Evolutionary conservation across 306 rosid species (phyloP).

Genomic region (Begonia masoniana): DNA sequence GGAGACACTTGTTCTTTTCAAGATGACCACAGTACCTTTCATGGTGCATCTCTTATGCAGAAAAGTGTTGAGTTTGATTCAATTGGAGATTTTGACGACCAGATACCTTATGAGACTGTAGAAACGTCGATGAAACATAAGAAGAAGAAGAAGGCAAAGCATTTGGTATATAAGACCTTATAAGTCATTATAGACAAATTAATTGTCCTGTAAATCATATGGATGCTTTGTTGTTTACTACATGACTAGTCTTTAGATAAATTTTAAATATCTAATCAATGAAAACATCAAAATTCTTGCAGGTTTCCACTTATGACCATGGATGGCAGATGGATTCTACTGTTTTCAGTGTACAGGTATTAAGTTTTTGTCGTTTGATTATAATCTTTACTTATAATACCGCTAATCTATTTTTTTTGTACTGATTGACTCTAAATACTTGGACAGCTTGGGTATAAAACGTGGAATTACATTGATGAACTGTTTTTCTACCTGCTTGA

Average conservation of each 20-base stretch:
- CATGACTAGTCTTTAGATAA: too few relatives aligned
- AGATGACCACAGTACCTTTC: constrained; percentile 86
- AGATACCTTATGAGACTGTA: constrained; percentile 61
- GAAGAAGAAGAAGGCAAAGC: constrained; percentile 88
- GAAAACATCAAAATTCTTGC: constrained; percentile 6
- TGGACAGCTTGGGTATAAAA: too few relatives aligned
- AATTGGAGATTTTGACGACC: constrained; percentile 65
- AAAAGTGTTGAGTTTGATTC: constrained; percentile 92
- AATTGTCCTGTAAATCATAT: background rate
- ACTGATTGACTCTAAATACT: too few relatives aligned
- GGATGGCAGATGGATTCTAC: constrained; percentile 88
- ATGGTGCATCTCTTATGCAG: constrained; percentile 69
- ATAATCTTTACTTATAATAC: too few relatives aligned
- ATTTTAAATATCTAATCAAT: too few relatives aligned
- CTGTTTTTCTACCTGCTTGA: too few relatives aligned
- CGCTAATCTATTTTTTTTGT: too few relatives aligned
- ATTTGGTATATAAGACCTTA: constrained; percentile 31
- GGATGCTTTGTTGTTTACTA: too few relatives aligned
- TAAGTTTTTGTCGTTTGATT: too few relatives aligned
- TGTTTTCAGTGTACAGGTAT: constrained; percentile 55
- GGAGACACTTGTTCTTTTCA: constrained; percentile 97
- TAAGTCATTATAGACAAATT: too few relatives aligned
- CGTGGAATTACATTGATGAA: too few relatives aligned
- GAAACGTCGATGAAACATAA: constrained; percentile 84
- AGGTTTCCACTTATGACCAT: constrained; percentile 73